A percentile compares a stretch with the other conserved stretches of the same genome.
Evolutionary conservation across 176 grass and related monocot species (phyloP).

Genomic region (Oryza longistaminata): DNA sequence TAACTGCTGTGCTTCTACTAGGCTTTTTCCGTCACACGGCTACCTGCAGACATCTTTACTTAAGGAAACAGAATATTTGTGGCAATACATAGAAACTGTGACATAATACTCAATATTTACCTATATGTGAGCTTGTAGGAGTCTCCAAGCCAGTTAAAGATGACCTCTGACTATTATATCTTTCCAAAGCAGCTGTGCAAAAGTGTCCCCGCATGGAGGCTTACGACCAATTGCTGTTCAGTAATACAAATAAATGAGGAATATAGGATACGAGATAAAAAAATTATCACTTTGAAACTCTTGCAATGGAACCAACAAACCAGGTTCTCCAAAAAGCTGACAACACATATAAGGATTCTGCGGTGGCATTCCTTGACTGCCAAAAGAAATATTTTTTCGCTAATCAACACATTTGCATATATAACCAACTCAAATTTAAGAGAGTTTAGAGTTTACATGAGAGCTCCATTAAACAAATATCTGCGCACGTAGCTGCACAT

Average conservation of each 20-base stretch:
- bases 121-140: conserved; percentile 56
- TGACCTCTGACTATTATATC: conserved; percentile 72
- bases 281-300: conserved; percentile 9
- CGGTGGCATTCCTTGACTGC: conserved; percentile 88
- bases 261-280: background rate
- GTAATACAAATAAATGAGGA: conserved; percentile 23
- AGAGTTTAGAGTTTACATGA: conserved; percentile 77
- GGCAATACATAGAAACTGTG: background rate
- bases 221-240: conserved; percentile 55
- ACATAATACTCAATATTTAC: conserved; percentile 42
- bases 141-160: conserved; percentile 55
- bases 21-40: conserved; percentile 28
- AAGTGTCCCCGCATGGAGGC: conserved; percentile 68
- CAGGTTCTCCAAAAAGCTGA: conserved; percentile 93
- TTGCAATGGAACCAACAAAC: conserved; percentile 46
- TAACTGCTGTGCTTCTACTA: conserved; percentile 45
- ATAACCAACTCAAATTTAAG: conserved; percentile 15
- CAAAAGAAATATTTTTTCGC: conserved; percentile 45
- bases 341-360: conserved; percentile 86
- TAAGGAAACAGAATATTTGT: background rate
- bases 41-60: conserved; percentile 45
- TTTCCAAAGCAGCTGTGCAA: conserved; percentile 76
- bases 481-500: conserved; percentile 88
- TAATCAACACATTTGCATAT: conserved; percentile 18
- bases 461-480: conserved; percentile 99